Percentiles rank a stretch among this genome's conserved stretches.
Conservation (phyloP, 2,329 filamentous ascomycete genomes). For the Fusarium sarcochroum region DNA sequence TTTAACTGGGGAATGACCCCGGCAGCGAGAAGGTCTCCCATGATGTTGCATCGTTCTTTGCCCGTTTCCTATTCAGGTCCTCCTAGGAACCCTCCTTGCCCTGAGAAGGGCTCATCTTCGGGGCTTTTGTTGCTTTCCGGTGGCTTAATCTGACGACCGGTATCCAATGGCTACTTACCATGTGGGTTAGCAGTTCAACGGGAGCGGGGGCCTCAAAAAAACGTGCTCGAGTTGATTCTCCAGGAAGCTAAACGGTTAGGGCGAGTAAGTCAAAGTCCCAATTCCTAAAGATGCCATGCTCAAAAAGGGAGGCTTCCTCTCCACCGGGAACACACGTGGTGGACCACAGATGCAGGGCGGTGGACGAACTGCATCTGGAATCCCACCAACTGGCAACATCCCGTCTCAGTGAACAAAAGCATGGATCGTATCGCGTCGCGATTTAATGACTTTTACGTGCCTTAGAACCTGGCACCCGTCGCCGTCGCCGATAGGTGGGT, state of each 20-base stretch:
- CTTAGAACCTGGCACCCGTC: slow-evolving; percentile 8
- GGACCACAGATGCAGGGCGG: slow-evolving; percentile 44
- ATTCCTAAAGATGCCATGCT: neutral
- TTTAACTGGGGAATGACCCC: slow-evolving; percentile 36
- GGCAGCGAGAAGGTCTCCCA: slow-evolving; percentile 17
- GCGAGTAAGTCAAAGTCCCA: slow-evolving; percentile 10
- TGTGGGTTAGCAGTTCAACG: slow-evolving; percentile 22
- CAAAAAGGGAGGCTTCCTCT: slow-evolving; percentile 11
- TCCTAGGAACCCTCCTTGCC: slow-evolving; percentile 10
- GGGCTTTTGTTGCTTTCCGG: slow-evolving; percentile 20
- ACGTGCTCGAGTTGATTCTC: slow-evolving; percentile 31
- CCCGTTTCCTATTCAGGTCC: slow-evolving; percentile 36
- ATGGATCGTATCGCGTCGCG: slow-evolving; percentile 5
- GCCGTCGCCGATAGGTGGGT: slow-evolving; percentile 24
- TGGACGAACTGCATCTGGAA: slow-evolving; percentile 46
- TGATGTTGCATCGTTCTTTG: slow-evolving; percentile 31
- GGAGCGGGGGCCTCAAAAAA: slow-evolving; percentile 24
- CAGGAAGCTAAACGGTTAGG: slow-evolving; percentile 17
- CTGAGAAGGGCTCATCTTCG: slow-evolving; percentile 22
- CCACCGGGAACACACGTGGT: slow-evolving; percentile 46
- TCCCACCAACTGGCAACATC: slow-evolving; percentile 38
- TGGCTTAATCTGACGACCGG: slow-evolving; percentile 6
- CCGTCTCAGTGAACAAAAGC: slow-evolving; percentile 1
- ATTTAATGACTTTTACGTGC: slow-evolving; percentile 5
- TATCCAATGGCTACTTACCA: slow-evolving; percentile 7